Conservation (phyloP, 169 alveolate genomes). For the Theileria equi region DNA sequence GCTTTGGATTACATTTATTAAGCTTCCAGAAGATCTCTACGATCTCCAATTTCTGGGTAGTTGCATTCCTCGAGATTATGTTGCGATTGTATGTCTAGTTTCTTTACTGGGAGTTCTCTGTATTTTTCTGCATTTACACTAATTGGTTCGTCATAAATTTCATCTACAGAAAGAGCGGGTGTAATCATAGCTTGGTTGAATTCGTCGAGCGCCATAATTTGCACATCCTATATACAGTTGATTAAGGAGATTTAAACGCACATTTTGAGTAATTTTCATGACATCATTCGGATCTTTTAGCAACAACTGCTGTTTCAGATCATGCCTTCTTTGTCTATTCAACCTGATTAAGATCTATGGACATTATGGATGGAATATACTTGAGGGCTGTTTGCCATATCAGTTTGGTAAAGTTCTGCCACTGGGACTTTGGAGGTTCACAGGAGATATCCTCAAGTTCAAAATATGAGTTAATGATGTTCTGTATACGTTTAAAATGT, state of each 20-base stretch:
- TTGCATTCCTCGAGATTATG: not conserved
- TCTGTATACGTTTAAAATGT: constrained; percentile 1
- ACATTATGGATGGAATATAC: not conserved
- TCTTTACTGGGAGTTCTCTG: not conserved
- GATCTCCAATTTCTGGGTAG: not conserved
- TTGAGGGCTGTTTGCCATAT: constrained; percentile 69
- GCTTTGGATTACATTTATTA: not conserved
- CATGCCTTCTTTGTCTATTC: constrained; percentile 36
- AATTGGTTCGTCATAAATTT: constrained; percentile 65
- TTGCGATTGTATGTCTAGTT: constrained; percentile 13
- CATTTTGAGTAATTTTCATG: constrained; percentile 33
- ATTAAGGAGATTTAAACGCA: not conserved
- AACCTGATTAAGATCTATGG: constrained; percentile 17
- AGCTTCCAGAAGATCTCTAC: not conserved
- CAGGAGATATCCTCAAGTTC: constrained; percentile 74
- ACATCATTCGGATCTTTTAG: constrained; percentile 54
- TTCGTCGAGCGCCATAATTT: constrained; percentile 49
- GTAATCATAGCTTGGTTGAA: constrained; percentile 38
- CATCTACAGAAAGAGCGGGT: constrained; percentile 44
- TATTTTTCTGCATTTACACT: not conserved
- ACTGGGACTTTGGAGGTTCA: constrained; percentile 69
- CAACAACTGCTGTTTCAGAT: not conserved
- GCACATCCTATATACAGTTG: constrained; percentile 25
- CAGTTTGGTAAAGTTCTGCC: constrained; percentile 71
- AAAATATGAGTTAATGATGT: constrained; percentile 71